These are phyloP conservation scores for Calvatia gigantea DNA, from an alignment of 768 basidiomycete genomes.

Conservation along the genomic window DNA sequence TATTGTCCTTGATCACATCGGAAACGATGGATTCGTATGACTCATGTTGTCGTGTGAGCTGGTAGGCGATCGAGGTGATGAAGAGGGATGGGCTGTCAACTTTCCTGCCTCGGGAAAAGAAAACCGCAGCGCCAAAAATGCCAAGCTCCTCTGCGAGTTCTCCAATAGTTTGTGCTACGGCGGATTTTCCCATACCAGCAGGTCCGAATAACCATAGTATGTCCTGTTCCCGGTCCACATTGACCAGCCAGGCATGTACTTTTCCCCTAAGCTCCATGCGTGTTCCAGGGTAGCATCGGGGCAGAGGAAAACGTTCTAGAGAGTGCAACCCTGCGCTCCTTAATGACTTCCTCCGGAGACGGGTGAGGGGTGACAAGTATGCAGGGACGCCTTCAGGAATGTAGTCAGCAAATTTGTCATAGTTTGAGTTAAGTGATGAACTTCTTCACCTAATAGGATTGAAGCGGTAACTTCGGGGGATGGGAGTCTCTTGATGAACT, in stretches of 20 bases:
- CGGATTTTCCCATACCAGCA: slow-evolving; percentile 8
- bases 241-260: background rate
- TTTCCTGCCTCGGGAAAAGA: background rate
- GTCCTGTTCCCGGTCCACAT: background rate
- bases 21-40: background rate
- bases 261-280: background rate
- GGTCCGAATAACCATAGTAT: slow-evolving; percentile 8
- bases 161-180: slow-evolving; percentile 3
- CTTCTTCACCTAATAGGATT: too few species aligned
- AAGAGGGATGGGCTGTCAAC: background rate
- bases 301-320: too few species aligned
- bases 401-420: too few species aligned
- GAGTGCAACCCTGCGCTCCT: too few species aligned
- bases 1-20: background rate
- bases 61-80: background rate
- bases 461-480: too few species aligned
- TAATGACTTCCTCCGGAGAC: too few species aligned
- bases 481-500: too few species aligned
- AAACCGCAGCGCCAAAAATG: slow-evolving; percentile 8
- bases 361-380: too few species aligned
- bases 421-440: too few species aligned
- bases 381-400: too few species aligned
- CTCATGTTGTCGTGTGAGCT: background rate
- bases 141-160: background rate
- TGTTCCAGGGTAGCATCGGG: background rate